Base-by-base conservation (phyloP, 2,329 filamentous ascomycete species). In the Clonostachys rhizophaga region DNA sequence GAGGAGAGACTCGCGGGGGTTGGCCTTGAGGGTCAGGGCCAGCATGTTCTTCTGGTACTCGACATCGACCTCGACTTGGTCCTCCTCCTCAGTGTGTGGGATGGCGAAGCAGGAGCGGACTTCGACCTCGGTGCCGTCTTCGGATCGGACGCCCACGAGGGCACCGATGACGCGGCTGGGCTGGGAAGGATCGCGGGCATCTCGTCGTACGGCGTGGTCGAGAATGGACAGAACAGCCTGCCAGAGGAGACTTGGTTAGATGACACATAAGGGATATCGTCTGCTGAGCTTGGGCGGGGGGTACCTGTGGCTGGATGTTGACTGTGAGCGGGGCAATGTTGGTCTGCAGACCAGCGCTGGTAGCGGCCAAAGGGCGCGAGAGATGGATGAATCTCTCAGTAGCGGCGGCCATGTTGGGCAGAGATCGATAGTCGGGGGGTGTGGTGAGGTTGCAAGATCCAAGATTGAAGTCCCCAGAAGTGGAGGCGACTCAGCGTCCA, bases 21-120 rank as follows among this genome's bases (percentile, higher is more conserved):
- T 88, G 49, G 91, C 92, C 73, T 92, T 92, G 58, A 97, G 84
- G 67, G 96, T 92, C 59, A 99, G 78, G 50, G 89, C 87, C 49
- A 97, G 85, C 94, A 99, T 99, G 70, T 92, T 91, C 82, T 97
- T 97, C 75, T 99, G 94, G 73, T 97, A 99, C 72, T 99, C 94
- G 80, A 99, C 95, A 67, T 99, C 94, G 54, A 99, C 94, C 72
- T 99, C 94, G 61, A 99, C 94, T 72, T 99, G 94, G 71, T 99
- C 94, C 67, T 91, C 88, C 58, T 92, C 96, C 75, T 99, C 94
- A 58, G 92, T 97, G 76, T 99, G 94, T 56, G 92, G 91, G 63
- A 99, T 95, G 57, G 94, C 94, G 68, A 99, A 99, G 75, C 90
- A 92, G 64, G 90, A 95, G 65, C 90, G 86, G 62, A 99, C 94